Conservation (phyloP, 345 rosid genomes). For the Kernera saxatilis region DNA sequence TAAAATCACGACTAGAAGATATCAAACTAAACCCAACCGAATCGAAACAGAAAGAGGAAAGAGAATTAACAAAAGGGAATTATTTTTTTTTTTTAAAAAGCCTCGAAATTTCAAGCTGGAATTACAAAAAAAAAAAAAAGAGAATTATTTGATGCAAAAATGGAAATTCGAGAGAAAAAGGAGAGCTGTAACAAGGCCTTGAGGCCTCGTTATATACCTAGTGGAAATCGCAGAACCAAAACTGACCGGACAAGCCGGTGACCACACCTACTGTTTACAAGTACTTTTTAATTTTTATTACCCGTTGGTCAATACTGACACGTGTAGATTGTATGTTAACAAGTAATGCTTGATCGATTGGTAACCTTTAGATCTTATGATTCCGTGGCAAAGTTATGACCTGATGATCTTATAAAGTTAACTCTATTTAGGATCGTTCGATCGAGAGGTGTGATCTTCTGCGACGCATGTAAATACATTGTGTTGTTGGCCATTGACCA, state of each 20-base stretch:
- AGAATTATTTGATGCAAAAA: background rate
- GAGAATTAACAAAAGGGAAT: background rate
- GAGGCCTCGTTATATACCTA: slow-evolving; percentile 13
- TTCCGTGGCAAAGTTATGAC: background rate
- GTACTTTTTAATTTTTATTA: background rate
- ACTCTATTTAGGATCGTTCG: background rate
- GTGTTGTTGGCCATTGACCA: background rate
- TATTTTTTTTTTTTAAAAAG: background rate
- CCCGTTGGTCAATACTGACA: slow-evolving; percentile 14
- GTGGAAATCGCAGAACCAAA: slow-evolving; percentile 1
- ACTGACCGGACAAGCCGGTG: slow-evolving; percentile 26
- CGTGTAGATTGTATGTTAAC: slow-evolving; percentile 6
- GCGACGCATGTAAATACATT: slow-evolving; percentile 11
- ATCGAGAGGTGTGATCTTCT: slow-evolving; percentile 3
- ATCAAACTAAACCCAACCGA: background rate
- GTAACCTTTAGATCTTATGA: slow-evolving; percentile 3
- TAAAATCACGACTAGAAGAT: background rate
- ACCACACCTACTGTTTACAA: background rate
- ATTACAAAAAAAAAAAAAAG: background rate
- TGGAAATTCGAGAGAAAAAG: slow-evolving; percentile 8
- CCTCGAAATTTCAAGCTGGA: slow-evolving; percentile 26
- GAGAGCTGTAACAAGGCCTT: background rate
- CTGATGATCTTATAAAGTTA: background rate
- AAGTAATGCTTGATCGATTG: background rate
- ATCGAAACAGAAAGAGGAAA: background rate